Percentiles rank a stretch among this genome's conserved stretches.
These are phyloP conservation scores for Apiotrichum gracile DNA, from an alignment of 1,284 basidiomycete species.

Conservation along the genomic window DNA sequence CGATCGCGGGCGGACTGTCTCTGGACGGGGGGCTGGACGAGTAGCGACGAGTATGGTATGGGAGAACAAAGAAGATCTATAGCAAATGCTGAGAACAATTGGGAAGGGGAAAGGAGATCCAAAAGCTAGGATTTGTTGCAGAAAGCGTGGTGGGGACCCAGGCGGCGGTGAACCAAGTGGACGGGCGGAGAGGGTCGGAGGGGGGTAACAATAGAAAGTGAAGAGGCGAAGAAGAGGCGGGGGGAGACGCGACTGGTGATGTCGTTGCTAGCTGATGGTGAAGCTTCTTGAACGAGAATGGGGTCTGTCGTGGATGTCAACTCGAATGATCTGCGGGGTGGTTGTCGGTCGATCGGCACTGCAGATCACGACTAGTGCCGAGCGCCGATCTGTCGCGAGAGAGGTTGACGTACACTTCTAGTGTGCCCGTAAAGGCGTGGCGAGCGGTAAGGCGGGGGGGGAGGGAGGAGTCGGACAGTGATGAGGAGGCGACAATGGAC, in stretches of 20 bases:
- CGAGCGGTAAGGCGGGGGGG: background rate
- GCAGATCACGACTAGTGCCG: background rate
- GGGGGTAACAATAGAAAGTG: background rate
- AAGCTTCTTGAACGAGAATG: no score
- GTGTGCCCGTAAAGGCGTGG: background rate
- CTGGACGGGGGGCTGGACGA: background rate
- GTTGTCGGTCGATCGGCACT: background rate
- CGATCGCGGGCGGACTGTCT: constrained; percentile 1
- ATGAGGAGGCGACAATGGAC: no score
- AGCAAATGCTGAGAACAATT: background rate
- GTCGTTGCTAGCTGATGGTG: no score
- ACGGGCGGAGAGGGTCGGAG: background rate
- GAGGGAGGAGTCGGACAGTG: background rate
- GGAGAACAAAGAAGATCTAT: background rate
- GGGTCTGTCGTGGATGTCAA: no score
- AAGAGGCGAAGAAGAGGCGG: background rate
- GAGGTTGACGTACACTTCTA: background rate
- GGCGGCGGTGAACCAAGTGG: background rate
- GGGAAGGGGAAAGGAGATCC: background rate
- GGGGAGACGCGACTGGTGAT: no score
- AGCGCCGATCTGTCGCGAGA: background rate
- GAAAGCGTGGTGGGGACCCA: background rate
- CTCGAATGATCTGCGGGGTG: no score
- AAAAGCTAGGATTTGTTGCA: background rate
- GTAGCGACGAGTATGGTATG: background rate